A percentile compares a stretch with the other conserved stretches of the same genome.
phyloP scores from a whole-genome alignment of 345 rosid species.

The Gossypium bickii region DNA sequence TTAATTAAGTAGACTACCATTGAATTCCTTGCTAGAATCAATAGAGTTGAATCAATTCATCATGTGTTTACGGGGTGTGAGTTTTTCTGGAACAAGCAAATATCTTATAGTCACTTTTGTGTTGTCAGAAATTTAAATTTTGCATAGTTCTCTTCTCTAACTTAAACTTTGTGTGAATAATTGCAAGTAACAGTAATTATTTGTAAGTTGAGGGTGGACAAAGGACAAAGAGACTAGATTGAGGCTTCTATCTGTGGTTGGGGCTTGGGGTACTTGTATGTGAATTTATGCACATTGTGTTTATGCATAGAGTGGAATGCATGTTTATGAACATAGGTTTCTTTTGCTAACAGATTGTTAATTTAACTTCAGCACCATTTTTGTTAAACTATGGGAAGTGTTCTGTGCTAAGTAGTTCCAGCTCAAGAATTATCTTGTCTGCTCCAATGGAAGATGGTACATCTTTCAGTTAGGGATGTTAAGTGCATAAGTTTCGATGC shows the following conservation, averaged over 20 bases:
- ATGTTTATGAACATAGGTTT: not conserved
- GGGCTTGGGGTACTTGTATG: not conserved
- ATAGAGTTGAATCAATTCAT: not conserved
- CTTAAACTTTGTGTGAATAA: not conserved
- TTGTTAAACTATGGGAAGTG: not conserved
- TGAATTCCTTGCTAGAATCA: not conserved
- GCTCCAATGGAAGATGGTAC: not conserved
- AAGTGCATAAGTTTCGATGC: not conserved
- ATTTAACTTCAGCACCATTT: not conserved
- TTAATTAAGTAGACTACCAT: not conserved
- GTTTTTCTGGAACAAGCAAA: not conserved
- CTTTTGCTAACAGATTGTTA: not conserved
- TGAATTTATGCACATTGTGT: not conserved
- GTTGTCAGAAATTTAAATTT: not conserved
- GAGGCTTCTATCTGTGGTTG: not conserved
- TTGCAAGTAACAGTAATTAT: not conserved
- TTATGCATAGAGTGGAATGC: not conserved
- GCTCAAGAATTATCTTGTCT: not conserved
- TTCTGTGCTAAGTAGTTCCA: not conserved
- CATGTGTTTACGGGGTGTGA: not conserved
- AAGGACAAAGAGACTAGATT: not conserved
- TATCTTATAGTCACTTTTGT: not conserved
- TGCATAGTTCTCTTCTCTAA: not conserved
- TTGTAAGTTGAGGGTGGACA: not conserved
- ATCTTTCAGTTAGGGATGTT: not conserved